Base-by-base conservation (phyloP, 2,329 filamentous ascomycete genomes). In the Colletotrichum lindemuthianum region DNA sequence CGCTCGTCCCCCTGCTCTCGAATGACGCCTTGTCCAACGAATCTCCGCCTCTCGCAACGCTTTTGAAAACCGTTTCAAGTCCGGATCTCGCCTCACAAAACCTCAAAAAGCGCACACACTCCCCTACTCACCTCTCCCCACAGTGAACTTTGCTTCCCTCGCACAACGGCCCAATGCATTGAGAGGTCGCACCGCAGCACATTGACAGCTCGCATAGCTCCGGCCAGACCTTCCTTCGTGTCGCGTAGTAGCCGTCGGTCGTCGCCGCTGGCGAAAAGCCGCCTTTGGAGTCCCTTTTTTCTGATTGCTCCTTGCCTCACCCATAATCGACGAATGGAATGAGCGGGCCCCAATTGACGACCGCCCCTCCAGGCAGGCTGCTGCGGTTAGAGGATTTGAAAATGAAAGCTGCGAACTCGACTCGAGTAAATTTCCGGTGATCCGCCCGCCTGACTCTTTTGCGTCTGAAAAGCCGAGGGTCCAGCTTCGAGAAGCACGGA, bases 181-280 rank as follows among this genome's bases (percentile, higher is more conserved):
- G 43, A 34, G 12, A 33, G 32, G 58, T 57, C 60, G 16, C 51
- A 57, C 51, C 8, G 40, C 51, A 63, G 58, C 15, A 49, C 15
- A 40, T 52, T 63, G 51, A 57, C 63, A 65, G 47, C 52, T 63
- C 63, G 58, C 36, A 63, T 51, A 50, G 45, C 34, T 44, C 61
- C 44, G 15, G 32, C 49, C 56, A 24, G 39, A 24, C 24, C 56
- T 37, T 52, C 51, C 32, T 40, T 43, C 36, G 47, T 52, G 47
- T 52, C 48, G 48, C 48, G 39, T 39, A 52, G 47, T 33, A 59
- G 33, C 56, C 47, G 32, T 24, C 3, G 24, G 24, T 24, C 24
- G 24, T 24, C 24, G 24, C 24, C 24, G 24, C 24, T 24, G 24
- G 24, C 24, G 24, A 24, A 24, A 24, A 57, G 43, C n/a, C 39